These are phyloP conservation scores for Dioscorea alata DNA, from an alignment of 106 monocot genomes.

Conservation along the genomic window DNA sequence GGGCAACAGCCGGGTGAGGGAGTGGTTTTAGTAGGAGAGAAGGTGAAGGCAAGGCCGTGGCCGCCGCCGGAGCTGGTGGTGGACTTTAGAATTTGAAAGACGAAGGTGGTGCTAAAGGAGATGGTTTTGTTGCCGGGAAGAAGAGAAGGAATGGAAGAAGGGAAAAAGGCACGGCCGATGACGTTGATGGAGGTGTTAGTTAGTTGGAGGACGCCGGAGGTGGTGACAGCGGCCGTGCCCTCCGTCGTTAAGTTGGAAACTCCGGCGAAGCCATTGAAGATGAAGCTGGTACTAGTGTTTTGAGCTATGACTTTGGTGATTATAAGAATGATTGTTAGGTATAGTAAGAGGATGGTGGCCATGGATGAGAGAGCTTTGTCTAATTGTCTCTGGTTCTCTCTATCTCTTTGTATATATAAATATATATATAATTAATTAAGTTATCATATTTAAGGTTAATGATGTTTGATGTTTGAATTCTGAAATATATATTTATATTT, in stretches of 20 bases:
- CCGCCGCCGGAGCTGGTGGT: constrained; percentile 19
- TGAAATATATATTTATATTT: no score
- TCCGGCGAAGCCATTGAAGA: constrained; percentile 17
- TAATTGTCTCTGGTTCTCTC: no score
- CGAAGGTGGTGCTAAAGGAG: constrained; percentile 26
- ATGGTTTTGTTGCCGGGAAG: background rate
- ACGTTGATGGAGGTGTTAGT: constrained; percentile 25
- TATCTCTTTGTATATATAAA: no score
- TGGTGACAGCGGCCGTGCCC: background rate
- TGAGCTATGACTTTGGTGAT: no score
- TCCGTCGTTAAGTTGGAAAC: background rate
- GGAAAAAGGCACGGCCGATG: constrained; percentile 31
- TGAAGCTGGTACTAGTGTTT: background rate
- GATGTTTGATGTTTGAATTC: no score
- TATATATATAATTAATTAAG: no score
- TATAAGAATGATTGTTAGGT: no score
- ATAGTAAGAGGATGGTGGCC: no score
- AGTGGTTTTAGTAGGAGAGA: constrained; percentile 11
- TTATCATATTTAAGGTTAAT: no score
- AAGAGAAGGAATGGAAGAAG: constrained; percentile 6
- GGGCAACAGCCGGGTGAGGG: constrained; percentile 15
- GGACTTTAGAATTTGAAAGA: constrained; percentile 12
- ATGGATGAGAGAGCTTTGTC: no score
- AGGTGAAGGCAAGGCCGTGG: constrained; percentile 26
- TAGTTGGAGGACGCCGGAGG: constrained; percentile 17